phyloP scores from a whole-genome alignment of 352 stramenopile species.

The Aphanomyces astaci region DNA sequence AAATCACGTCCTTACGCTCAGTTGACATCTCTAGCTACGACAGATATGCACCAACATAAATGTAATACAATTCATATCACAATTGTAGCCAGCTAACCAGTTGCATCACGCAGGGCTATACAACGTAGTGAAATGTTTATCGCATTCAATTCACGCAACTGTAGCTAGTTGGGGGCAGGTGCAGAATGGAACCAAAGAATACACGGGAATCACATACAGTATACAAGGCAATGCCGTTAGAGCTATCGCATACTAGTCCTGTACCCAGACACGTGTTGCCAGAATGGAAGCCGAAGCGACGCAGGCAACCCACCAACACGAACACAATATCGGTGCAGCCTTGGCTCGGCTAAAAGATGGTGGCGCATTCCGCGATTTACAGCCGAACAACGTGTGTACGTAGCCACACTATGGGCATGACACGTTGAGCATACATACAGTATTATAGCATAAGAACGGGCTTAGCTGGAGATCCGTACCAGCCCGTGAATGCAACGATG shows the following conservation, averaged over 20 bases:
- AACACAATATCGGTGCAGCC: slow-evolving; percentile 75
- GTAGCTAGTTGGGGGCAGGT: too few species aligned
- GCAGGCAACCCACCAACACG: slow-evolving; percentile 59
- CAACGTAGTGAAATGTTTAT: too few species aligned
- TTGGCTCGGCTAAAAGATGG: slow-evolving; percentile 55
- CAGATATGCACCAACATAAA: too few species aligned
- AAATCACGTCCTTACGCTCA: too few species aligned
- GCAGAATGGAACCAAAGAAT: too few species aligned
- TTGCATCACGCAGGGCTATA: too few species aligned
- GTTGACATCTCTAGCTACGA: too few species aligned
- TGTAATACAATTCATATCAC: too few species aligned
- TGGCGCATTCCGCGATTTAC: slow-evolving; percentile 50
- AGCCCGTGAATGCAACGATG: slow-evolving; percentile 58
- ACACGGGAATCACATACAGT: too few species aligned
- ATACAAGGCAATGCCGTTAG: neutral
- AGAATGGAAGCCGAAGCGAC: slow-evolving; percentile 58
- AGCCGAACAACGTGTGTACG: slow-evolving; percentile 35
- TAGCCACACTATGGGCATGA: slow-evolving; percentile 30
- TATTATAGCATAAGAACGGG: neutral
- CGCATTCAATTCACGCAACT: too few species aligned
- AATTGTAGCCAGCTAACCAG: too few species aligned
- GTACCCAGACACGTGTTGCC: slow-evolving; percentile 48
- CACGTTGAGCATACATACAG: neutral
- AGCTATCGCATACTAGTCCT: neutral
- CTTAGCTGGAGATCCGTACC: neutral